A percentile compares a stretch with the other conserved stretches of the same genome.
These are phyloP conservation scores for Lecanicillium sp. DNA, from an alignment of 2,329 filamentous ascomycete species.

Conservation along the genomic window DNA sequence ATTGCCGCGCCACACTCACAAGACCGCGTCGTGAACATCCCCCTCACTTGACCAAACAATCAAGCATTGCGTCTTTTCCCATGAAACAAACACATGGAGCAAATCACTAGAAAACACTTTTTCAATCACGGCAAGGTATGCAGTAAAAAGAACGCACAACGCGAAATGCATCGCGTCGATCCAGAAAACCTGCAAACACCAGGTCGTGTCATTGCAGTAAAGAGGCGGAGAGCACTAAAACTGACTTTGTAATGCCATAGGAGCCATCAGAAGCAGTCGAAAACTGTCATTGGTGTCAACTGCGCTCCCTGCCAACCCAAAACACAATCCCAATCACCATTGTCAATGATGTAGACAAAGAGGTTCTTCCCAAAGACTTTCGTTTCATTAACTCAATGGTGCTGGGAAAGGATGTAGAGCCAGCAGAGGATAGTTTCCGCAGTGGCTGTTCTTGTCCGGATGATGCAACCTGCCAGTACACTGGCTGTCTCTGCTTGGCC, in stretches of 20 bases:
- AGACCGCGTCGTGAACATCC: no score
- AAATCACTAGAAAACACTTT: conserved; percentile 42
- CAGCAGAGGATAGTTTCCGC: conserved; percentile 55
- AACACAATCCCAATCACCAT: conserved; percentile 51
- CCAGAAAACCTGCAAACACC: no score
- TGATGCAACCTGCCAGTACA: conserved; percentile 60
- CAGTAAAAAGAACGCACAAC: no score
- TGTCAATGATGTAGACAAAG: conserved; percentile 55
- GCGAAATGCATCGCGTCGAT: no score
- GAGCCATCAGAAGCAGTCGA: conserved; percentile 32
- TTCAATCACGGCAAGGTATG: conserved; percentile 38
- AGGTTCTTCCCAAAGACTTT: conserved; percentile 56
- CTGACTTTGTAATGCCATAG: no score
- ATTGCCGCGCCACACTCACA: no score
- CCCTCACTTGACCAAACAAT: no score
- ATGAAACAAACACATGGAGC: no score
- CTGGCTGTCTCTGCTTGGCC: conserved; percentile 63
- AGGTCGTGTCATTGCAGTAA: not conserved
- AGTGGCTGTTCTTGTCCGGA: conserved; percentile 62
- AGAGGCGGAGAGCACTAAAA: no score
- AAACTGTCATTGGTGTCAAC: conserved; percentile 57
- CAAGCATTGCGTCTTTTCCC: no score
- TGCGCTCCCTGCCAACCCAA: conserved; percentile 48
- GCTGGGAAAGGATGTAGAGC: conserved; percentile 52
- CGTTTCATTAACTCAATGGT: conserved; percentile 60